Base-by-base conservation (phyloP, 2,329 filamentous ascomycete species). In the Laburnicola sp. region DNA sequence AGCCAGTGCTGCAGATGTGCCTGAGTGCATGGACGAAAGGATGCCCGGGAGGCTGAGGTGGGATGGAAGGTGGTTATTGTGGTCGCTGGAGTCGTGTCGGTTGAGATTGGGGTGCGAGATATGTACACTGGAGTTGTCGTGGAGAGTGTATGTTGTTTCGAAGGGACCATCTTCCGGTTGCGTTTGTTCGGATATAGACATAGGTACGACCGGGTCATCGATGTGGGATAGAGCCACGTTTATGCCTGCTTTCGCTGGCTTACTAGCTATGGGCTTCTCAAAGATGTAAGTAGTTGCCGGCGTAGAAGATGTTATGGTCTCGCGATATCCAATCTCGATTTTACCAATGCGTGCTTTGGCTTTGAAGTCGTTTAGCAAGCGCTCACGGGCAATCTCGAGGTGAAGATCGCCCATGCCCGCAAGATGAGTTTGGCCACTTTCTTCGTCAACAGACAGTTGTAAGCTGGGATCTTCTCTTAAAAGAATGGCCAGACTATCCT, bases 391-490 rank as follows among this genome's bases (percentile, higher is more conserved):
- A 42, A 99, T 94, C 64, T 99, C 94, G 0, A 99, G 80, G 72
- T 99, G 94, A 26, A 99, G 82, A 64, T 96, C 91, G 6, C 94
- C 94, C 94, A 99, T 97, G 3, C 94, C 94, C 46, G 92, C 92
- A 0, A 99, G 80, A 28, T 96, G 87, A 40, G 94, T 97, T 66
- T 96, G 91, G 2, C 94, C 94, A 1, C 90, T 92, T 70, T 97
- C 94, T 55, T 93, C 85, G 63, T 97, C 90, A 27, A 89, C 80
- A 31, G 82, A 88, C 68, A 96, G 89, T 50, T 94, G 85, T 22
- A 99, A 78, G 71, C 91, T 97, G 0, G 94, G 94, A 64, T 99
- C 94, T 75, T 99, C 94, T 60, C 94, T 81, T 0, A 96, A 83
- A 4, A 96, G 82, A 42, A 94, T 83, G 4, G 85, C 82, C 4